Evolutionary conservation across 2,329 filamentous ascomycete genomes (phyloP).

Genomic region (Rutstroemia sp.): DNA sequence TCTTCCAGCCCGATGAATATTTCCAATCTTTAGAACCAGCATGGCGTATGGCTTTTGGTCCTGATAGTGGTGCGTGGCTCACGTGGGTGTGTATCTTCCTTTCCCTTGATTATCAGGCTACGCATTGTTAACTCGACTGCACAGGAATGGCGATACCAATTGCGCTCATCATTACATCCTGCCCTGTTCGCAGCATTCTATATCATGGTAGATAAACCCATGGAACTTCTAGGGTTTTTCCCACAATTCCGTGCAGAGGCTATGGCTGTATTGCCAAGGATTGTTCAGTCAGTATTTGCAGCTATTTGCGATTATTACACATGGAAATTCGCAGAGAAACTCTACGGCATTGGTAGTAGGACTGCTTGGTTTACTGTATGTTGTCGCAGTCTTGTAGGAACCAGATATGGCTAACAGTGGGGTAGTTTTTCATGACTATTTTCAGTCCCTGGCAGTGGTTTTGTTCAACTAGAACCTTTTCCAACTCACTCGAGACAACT

Average conservation of each 20-base stretch:
- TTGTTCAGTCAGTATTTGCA: slow-evolving; percentile 70
- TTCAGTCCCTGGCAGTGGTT: slow-evolving; percentile 95
- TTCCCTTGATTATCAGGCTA: not conserved
- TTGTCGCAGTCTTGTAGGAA: not conserved
- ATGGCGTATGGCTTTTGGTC: slow-evolving; percentile 80
- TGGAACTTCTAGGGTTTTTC: slow-evolving; percentile 46
- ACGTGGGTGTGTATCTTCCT: slow-evolving; percentile 67
- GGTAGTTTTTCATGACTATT: slow-evolving; percentile 61
- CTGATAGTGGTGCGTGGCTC: slow-evolving; percentile 74
- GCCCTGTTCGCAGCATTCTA: slow-evolving; percentile 75
- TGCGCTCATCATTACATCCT: slow-evolving; percentile 91
- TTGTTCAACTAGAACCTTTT: slow-evolving; percentile 85
- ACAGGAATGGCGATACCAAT: slow-evolving; percentile 85
- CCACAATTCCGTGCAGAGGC: slow-evolving; percentile 53
- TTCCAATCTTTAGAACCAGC: slow-evolving; percentile 94
- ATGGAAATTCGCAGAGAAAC: slow-evolving; percentile 68
- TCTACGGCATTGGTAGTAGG: slow-evolving; percentile 61
- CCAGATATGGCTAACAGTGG: slow-evolving; percentile 3
- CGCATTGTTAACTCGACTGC: not conserved
- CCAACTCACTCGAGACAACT: slow-evolving; percentile 88
- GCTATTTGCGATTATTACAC: slow-evolving; percentile 79
- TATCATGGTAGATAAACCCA: slow-evolving; percentile 48
- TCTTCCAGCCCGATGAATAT: slow-evolving; percentile 98
- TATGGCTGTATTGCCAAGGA: slow-evolving; percentile 64
- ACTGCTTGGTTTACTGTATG: slow-evolving; percentile 62